These are phyloP conservation scores for Neocucurbitaria cava DNA, from an alignment of 2,329 filamentous ascomycete species.

Conservation along the genomic window DNA sequence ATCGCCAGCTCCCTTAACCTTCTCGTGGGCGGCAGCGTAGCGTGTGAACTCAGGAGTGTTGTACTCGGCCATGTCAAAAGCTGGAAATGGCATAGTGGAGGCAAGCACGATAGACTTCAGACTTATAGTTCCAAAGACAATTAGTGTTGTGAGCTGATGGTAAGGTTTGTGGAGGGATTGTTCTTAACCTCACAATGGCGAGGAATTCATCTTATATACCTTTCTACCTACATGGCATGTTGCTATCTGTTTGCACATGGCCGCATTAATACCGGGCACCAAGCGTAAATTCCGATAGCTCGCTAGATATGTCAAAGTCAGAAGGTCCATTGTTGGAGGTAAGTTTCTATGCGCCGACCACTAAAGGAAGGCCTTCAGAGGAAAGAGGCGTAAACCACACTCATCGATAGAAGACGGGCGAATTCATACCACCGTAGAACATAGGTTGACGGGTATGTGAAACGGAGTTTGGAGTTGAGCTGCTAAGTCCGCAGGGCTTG, in stretches of 20 bases:
- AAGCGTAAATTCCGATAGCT: not conserved
- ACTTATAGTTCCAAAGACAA: not conserved
- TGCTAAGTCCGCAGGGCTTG: not conserved
- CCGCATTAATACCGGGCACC: not conserved
- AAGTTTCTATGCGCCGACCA: not conserved
- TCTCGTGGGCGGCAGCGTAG: conserved; percentile 12
- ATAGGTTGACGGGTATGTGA: too few relatives aligned
- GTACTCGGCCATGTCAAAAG: conserved; percentile 4
- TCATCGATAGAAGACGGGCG: too few relatives aligned
- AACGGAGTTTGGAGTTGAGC: not conserved
- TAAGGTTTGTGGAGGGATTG: not conserved
- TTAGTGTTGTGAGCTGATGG: not conserved
- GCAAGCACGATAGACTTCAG: not conserved
- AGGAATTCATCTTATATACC: not conserved
- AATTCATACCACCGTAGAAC: too few relatives aligned
- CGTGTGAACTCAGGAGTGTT: conserved; percentile 9
- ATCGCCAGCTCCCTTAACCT: conserved; percentile 47
- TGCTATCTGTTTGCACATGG: not conserved
- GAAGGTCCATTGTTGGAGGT: not conserved
- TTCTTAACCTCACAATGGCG: not conserved
- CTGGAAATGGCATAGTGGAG: not conserved
- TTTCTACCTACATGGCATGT: not conserved
- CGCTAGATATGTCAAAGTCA: not conserved
- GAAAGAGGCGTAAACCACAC: too few relatives aligned
- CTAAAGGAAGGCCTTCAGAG: not conserved